Percentiles rank a stretch among this genome's conserved stretches.
Conservation (phyloP, 108 stramenopile species). For the Pseudonitzschia pungens region DNA sequence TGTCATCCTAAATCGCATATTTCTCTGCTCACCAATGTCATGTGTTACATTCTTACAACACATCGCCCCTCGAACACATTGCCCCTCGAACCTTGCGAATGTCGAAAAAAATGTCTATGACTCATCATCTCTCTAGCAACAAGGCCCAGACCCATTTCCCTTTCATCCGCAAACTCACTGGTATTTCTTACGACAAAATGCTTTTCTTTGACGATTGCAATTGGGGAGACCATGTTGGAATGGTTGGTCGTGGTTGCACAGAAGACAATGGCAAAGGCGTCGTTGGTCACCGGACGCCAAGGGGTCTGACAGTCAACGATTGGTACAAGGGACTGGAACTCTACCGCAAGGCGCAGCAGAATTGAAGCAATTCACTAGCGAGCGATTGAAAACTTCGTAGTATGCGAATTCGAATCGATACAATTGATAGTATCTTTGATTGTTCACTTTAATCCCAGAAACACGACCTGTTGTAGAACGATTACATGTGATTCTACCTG, state of each 20-base stretch:
- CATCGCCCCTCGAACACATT: no score
- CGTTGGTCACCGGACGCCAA: constrained; percentile 64
- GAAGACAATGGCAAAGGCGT: constrained; percentile 51
- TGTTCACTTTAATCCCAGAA: background rate
- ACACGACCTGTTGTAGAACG: no score
- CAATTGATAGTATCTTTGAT: background rate
- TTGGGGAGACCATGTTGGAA: constrained; percentile 87
- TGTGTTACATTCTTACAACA: no score
- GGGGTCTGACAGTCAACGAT: constrained; percentile 57
- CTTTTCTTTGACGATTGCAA: constrained; percentile 96
- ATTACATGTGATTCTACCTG: no score
- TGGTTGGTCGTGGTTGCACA: constrained; percentile 69
- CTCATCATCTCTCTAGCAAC: constrained; percentile 36
- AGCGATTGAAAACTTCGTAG: background rate
- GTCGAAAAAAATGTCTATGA: background rate
- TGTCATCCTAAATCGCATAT: no score
- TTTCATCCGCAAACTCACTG: constrained; percentile 69
- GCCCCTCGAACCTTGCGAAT: no score
- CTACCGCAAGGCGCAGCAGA: constrained; percentile 33
- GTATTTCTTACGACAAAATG: constrained; percentile 87
- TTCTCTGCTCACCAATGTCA: no score
- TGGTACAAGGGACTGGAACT: constrained; percentile 64
- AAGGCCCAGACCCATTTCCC: constrained; percentile 89
- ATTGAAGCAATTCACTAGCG: background rate
- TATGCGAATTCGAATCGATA: background rate